Evolutionary conservation across 495 filamentous ascomycete species (phyloP).

Genomic region (Schizothecium vesticola): DNA sequence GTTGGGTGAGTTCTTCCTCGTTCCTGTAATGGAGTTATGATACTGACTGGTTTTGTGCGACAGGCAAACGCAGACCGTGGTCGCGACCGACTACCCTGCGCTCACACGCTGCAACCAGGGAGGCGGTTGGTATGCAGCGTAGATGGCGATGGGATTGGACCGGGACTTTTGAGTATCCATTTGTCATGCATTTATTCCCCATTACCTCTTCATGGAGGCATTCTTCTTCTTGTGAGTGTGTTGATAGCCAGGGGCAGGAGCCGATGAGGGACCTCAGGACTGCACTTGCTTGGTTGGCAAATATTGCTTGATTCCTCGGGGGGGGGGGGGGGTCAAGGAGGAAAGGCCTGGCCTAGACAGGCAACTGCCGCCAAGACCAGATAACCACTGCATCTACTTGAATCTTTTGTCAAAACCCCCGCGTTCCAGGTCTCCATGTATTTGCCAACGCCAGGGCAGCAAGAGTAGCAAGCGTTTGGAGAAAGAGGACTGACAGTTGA

Average conservation of each 20-base stretch:
- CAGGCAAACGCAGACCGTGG: not conserved
- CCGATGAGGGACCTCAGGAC: too few relatives aligned
- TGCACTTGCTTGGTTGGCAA: too few relatives aligned
- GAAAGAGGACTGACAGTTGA: too few relatives aligned
- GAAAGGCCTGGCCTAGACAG: not conserved
- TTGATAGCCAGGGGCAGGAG: not conserved
- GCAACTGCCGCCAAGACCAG: not conserved
- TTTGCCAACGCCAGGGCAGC: too few relatives aligned
- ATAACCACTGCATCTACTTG: not conserved
- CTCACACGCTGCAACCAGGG: slow-evolving; percentile 25
- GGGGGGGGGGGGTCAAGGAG: not conserved
- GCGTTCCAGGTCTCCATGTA: not conserved
- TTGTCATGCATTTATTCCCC: not conserved
- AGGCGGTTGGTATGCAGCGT: slow-evolving; percentile 24
- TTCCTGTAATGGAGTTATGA: not conserved
- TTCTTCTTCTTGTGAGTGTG: not conserved
- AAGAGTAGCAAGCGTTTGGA: too few relatives aligned
- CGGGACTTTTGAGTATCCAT: not conserved
- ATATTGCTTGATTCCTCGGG: too few relatives aligned
- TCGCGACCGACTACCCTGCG: slow-evolving; percentile 20
- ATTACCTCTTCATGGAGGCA: not conserved
- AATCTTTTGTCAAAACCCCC: not conserved
- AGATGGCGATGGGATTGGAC: not conserved
- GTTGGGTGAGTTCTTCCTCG: slow-evolving; percentile 19
- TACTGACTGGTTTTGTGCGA: not conserved